These are phyloP conservation scores for Hypoxylon rickii DNA, from an alignment of 495 filamentous ascomycete genomes.

Conservation along the genomic window DNA sequence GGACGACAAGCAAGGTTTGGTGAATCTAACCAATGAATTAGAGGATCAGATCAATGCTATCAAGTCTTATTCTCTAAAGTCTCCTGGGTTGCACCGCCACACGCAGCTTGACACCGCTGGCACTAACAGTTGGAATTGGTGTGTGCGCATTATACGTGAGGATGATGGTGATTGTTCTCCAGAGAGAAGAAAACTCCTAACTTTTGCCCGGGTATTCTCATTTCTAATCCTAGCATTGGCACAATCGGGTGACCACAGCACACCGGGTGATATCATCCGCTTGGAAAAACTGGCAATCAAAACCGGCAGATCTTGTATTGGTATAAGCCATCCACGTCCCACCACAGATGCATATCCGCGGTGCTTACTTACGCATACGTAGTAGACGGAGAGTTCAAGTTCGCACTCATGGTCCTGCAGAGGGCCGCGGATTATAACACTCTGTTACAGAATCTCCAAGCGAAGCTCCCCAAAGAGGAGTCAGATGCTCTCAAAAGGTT, in stretches of 20 bases:
- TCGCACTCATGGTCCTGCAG: slow-evolving; percentile 63
- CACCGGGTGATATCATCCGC: slow-evolving; percentile 51
- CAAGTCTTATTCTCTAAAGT: slow-evolving; percentile 24
- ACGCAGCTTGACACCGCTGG: slow-evolving; percentile 59
- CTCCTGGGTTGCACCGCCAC: slow-evolving; percentile 28
- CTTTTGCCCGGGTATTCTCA: slow-evolving; percentile 64
- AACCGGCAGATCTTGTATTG: slow-evolving; percentile 66
- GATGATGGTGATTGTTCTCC: slow-evolving; percentile 11
- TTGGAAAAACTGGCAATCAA: slow-evolving; percentile 70
- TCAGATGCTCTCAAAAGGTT: slow-evolving; percentile 45
- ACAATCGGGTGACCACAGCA: slow-evolving; percentile 42
- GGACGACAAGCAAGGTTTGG: slow-evolving; percentile 1
- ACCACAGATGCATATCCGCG: slow-evolving; percentile 10
- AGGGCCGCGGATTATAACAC: slow-evolving; percentile 67
- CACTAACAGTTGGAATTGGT: slow-evolving; percentile 69
- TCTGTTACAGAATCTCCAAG: slow-evolving; percentile 49
- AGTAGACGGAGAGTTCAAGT: slow-evolving; percentile 58
- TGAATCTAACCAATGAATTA: slow-evolving; percentile 21
- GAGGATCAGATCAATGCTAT: slow-evolving; percentile 29
- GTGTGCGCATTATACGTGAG: slow-evolving; percentile 55
- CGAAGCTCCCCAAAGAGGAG: slow-evolving; percentile 37
- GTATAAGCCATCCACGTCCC: slow-evolving; percentile 46
- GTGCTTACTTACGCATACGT: slow-evolving; percentile 9
- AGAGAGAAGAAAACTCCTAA: slow-evolving; percentile 32
- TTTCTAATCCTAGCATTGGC: slow-evolving; percentile 71